Evolutionary conservation across 768 basidiomycete species (phyloP).

Genomic region (Lactarius sp.): DNA sequence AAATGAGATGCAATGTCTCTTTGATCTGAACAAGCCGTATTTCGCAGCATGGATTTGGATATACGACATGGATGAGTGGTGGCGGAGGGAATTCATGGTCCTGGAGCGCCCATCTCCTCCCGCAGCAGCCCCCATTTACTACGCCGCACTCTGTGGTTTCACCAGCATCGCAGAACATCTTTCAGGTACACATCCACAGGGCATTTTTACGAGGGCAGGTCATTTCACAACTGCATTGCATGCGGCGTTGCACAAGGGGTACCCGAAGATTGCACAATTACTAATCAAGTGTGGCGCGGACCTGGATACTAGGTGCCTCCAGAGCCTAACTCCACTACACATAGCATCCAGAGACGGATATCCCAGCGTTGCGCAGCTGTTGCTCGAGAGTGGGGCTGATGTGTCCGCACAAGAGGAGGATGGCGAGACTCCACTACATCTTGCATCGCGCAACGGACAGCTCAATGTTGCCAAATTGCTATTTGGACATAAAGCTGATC

Average conservation of each 20-base stretch:
- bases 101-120: neutral
- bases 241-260: neutral
- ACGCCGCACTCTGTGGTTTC: constrained; percentile 5
- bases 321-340: neutral
- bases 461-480: constrained; percentile 8
- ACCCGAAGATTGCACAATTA: neutral
- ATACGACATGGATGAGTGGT: constrained; percentile 1
- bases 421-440: constrained; percentile 32
- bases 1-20: neutral
- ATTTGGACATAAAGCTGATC: neutral
- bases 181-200: neutral
- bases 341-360: neutral
- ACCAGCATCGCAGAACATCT: neutral
- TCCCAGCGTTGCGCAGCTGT: neutral
- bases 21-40: neutral
- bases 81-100: neutral
- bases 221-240: neutral
- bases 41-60: neutral
- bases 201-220: neutral
- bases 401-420: neutral
- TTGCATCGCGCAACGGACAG: constrained; percentile 21
- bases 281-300: neutral
- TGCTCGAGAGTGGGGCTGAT: neutral
- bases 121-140: neutral
- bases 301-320: neutral